phyloP scores from a whole-genome alignment of 805 yeast species.

The Barnettozyma populi region DNA sequence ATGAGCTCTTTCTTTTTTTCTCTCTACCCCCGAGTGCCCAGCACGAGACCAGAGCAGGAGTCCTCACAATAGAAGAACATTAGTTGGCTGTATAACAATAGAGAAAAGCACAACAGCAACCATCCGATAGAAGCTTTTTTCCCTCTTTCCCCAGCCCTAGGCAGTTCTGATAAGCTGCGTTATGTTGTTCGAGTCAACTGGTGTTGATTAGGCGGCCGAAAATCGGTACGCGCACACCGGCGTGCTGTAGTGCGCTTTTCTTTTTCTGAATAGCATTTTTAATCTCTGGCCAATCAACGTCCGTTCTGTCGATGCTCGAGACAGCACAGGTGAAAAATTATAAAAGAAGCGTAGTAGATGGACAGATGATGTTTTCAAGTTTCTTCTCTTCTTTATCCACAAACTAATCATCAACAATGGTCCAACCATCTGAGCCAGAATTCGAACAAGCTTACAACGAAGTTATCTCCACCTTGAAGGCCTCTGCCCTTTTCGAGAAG shows the following conservation, averaged over 20 bases:
- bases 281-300: slow-evolving; percentile 21
- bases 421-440: slow-evolving; percentile 92
- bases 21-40: not conserved
- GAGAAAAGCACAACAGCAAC: too few relatives aligned
- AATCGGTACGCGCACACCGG: slow-evolving; percentile 16
- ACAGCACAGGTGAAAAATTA: not conserved
- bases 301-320: not conserved
- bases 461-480: slow-evolving; percentile 80
- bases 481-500: slow-evolving; percentile 83
- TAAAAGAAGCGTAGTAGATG: not conserved
- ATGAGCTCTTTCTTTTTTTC: not conserved
- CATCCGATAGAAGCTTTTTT: not conserved
- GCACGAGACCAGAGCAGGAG: too few relatives aligned
- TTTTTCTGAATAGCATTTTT: slow-evolving; percentile 1
- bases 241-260: slow-evolving; percentile 8
- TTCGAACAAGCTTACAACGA: slow-evolving; percentile 98
- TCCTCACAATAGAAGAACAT: too few relatives aligned
- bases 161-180: not conserved
- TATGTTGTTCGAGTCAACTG: too few relatives aligned
- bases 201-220: too few relatives aligned
- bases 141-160: not conserved
- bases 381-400: slow-evolving; percentile 1
- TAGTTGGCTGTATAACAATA: too few relatives aligned
- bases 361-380: not conserved
- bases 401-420: slow-evolving; percentile 39